Conservation (phyloP, 257 asterid genomes). For the Przewalskia tangutica region DNA sequence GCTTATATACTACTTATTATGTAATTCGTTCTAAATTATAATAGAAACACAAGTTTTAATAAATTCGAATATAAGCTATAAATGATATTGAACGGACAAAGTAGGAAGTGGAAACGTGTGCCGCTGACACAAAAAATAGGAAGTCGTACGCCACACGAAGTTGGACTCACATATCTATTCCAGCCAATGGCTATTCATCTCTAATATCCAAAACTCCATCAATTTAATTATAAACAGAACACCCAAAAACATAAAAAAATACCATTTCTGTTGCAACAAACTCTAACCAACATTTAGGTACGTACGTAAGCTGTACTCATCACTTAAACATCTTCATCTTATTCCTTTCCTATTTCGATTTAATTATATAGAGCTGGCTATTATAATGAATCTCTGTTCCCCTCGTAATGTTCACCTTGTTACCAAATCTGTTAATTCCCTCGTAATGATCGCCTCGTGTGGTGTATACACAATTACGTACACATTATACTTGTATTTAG, state of each 20-base stretch:
- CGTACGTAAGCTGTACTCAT: not conserved
- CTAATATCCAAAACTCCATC: slow-evolving; percentile 17
- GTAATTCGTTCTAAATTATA: too few species aligned
- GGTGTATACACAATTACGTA: not conserved
- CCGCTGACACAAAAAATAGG: not conserved
- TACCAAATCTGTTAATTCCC: not conserved
- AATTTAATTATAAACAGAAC: not conserved
- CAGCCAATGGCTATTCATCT: slow-evolving; percentile 40
- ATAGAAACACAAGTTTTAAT: too few species aligned
- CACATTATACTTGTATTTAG: not conserved
- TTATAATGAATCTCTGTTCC: not conserved
- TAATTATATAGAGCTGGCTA: not conserved
- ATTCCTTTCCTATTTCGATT: not conserved
- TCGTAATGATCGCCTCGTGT: not conserved
- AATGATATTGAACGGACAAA: not conserved
- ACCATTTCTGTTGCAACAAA: slow-evolving; percentile 18
- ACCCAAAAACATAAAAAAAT: not conserved
- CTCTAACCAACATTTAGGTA: slow-evolving; percentile 7
- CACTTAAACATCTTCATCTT: not conserved
- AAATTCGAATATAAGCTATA: too few species aligned
- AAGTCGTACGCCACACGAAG: slow-evolving; percentile 38
- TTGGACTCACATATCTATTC: slow-evolving; percentile 29
- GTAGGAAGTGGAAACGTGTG: not conserved
- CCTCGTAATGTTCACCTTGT: not conserved
- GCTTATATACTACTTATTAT: too few species aligned